Percentiles rank a stretch among this genome's conserved stretches.
These are phyloP conservation scores for Puya raimondii DNA, from an alignment of 176 grass and related monocot genomes.

Conservation along the genomic window DNA sequence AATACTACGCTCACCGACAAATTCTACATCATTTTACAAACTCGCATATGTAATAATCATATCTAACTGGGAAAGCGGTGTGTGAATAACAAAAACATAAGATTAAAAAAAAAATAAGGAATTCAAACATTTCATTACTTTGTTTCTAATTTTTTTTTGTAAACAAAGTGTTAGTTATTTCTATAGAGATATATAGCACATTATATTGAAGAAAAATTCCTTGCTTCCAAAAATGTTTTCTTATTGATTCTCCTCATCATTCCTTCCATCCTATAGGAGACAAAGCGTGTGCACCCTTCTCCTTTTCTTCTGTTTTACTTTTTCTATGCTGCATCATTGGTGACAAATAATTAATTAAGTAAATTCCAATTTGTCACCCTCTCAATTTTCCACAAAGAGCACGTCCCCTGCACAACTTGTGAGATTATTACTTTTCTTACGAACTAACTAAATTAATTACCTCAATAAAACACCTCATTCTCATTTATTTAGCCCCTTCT, in stretches of 20 bases:
- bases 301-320: background rate
- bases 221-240: background rate
- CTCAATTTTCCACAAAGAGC: background rate
- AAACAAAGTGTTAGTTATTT: background rate
- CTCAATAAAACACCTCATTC: no score
- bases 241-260: constrained; percentile 34
- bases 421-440: background rate
- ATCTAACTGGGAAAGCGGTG: no score
- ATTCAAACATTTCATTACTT: no score
- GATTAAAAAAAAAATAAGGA: no score
- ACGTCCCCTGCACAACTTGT: background rate
- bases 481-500: no score
- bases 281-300: constrained; percentile 21
- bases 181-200: background rate
- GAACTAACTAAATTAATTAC: no score
- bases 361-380: background rate
- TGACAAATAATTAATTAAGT: background rate
- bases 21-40: no score
- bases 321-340: background rate
- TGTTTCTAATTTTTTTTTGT: no score
- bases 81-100: no score
- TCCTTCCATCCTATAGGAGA: constrained; percentile 15
- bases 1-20: no score
- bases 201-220: background rate
- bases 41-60: no score